Evolutionary conservation across 192 early-diverging fungal species (phyloP), one percentile per base, ranked within the genome.

Genomic region (Mortierella hygrophila): DNA sequence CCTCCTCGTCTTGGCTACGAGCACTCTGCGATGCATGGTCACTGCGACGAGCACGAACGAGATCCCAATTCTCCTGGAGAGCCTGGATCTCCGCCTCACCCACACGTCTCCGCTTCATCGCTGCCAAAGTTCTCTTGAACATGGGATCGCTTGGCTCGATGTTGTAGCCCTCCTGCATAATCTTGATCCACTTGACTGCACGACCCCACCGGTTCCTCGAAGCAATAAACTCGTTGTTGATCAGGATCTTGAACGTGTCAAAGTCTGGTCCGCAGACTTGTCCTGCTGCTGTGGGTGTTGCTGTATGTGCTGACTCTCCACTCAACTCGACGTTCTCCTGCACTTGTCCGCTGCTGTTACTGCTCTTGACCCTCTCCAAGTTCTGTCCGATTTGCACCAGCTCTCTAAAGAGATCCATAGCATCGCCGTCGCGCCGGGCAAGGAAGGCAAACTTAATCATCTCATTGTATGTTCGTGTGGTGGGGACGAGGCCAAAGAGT

Each of bases 361-460:
- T 35, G 29, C 6, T 32, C 40, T 72, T 76, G 41, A 65, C n/a
- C 40, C 46, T 52, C 32, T 78, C 84, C 70, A 86, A 26, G 44
- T 81, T 86, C 37, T 78, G 47, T 9, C 84, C 84, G 52, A 86
- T 86, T 41, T 81, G 74, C 32, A 81, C 84, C 54, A 86, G 37
- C 54, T 86, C 84, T 35, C 60, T 44, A 70, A 86, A 86, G 15
- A 86, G 32, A 29, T 80, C 84, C 73, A 77, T 18, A 15, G 52
- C 84, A 42, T 86, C 84, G 3, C 47, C 72, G 38, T 81, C 79
- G 10, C 72, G 74, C 4, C 69, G 26, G 13, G 84, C 75, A 38
- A 86, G 40, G 79, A 86, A 86, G n/a, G 84, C 75, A 78, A 81
- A 81, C 65, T 86, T 80, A 76, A 86, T 86, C 84, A 86, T 81